These are phyloP conservation scores for Hypoxylon rickii DNA, from an alignment of 495 filamentous ascomycete species.

Conservation along the genomic window DNA sequence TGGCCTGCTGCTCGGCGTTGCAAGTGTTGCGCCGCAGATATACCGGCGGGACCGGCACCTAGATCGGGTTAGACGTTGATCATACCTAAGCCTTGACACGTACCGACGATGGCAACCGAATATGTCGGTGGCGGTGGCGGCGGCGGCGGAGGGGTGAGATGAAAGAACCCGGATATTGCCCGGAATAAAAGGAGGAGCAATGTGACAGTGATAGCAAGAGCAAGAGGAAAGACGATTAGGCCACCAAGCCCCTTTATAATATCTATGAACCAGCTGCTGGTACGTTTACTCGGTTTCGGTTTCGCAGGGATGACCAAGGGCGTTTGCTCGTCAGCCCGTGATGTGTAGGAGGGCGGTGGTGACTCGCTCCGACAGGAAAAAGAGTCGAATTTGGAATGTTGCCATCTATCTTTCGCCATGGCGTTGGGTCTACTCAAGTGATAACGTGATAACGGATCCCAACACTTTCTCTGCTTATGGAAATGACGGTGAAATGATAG, in stretches of 20 bases:
- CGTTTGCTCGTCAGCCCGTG: constrained; percentile 1
- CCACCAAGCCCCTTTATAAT: too few species aligned
- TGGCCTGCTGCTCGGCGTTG: not conserved
- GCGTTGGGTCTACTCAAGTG: not conserved
- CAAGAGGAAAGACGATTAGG: not conserved
- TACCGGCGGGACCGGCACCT: constrained; percentile 39
- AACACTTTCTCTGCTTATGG: too few species aligned
- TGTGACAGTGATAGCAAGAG: not conserved
- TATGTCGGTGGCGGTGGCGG: too few species aligned
- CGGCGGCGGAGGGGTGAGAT: too few species aligned
- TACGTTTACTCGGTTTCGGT: not conserved
- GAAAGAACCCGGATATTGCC: too few species aligned
- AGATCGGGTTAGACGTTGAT: not conserved
- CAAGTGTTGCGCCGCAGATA: constrained; percentile 34
- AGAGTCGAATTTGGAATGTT: not conserved
- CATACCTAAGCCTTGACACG: constrained; percentile 1
- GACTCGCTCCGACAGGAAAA: constrained; percentile 11
- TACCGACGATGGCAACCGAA: constrained; percentile 35
- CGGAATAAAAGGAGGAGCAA: too few species aligned
- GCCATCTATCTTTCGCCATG: constrained; percentile 4
- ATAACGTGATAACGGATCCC: too few species aligned
- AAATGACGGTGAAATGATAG: too few species aligned
- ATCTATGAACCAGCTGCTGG: too few species aligned
- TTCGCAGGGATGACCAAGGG: not conserved
- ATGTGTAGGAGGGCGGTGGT: constrained; percentile 25